Conservation (phyloP, 108 stramenopile species). For the Nitzschia inconspicua region DNA sequence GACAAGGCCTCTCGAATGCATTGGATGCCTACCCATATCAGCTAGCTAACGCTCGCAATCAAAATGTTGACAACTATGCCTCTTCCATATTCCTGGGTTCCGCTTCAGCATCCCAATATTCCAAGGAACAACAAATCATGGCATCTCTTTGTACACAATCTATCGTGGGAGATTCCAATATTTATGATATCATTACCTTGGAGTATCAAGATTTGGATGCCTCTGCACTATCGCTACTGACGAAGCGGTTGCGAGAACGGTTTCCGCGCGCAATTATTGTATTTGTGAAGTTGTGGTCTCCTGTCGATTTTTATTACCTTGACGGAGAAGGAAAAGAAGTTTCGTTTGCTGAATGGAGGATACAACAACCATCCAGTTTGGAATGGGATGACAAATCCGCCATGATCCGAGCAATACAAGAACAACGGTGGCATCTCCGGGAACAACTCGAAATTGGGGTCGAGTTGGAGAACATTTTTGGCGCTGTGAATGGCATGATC, state of each 20-base stretch:
- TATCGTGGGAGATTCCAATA: constrained; percentile 22
- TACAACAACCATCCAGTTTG: no score
- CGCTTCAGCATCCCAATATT: constrained; percentile 10
- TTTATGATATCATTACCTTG: constrained; percentile 38
- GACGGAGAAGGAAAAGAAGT: constrained; percentile 1
- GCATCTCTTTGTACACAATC: constrained; percentile 40
- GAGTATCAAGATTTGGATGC: constrained; percentile 14
- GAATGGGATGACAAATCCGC: no score
- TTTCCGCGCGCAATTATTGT: constrained; percentile 35
- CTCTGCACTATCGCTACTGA: constrained; percentile 9
- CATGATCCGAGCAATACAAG: no score
- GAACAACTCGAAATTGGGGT: neutral
- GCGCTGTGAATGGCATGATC: neutral
- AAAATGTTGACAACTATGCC: neutral
- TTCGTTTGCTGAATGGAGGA: constrained; percentile 24
- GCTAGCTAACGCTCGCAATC: neutral
- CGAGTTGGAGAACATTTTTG: neutral
- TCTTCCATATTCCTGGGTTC: constrained; percentile 22
- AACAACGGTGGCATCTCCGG: neutral
- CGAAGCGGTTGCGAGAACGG: constrained; percentile 30
- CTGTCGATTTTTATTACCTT: constrained; percentile 9
- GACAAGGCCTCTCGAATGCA: constrained; percentile 25
- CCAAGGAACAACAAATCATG: constrained; percentile 18
- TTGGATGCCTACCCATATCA: neutral
- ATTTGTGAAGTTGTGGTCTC: constrained; percentile 32